Evolutionary conservation across 306 rosid genomes (phyloP).

Genomic region (Phaseolus lunatus): DNA sequence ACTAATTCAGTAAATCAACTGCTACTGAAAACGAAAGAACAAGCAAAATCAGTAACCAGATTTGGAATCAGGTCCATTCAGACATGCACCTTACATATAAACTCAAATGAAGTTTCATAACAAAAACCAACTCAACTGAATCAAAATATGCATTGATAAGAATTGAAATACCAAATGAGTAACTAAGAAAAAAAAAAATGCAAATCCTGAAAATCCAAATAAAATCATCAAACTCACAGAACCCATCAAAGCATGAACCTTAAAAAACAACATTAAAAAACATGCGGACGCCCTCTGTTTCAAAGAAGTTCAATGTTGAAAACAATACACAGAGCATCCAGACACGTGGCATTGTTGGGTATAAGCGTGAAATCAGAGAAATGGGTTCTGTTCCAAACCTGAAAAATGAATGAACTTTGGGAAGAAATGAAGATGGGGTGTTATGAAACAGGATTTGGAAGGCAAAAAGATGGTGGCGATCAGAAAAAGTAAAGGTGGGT

Average conservation of each 20-base stretch:
- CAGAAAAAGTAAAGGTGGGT: not conserved
- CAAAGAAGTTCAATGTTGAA: not conserved
- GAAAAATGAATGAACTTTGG: conserved; percentile 43
- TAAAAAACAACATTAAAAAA: not conserved
- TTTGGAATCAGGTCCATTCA: conserved; percentile 23
- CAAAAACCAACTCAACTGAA: conserved; percentile 13
- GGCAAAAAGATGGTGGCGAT: not conserved
- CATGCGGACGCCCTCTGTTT: conserved; percentile 12
- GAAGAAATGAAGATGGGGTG: conserved; percentile 36
- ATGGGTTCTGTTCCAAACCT: conserved; percentile 37
- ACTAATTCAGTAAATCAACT: conserved; percentile 2
- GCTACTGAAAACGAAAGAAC: conserved; percentile 12
- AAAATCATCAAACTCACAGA: not conserved
- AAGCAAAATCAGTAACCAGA: not conserved
- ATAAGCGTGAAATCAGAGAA: not conserved
- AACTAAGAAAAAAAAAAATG: not conserved
- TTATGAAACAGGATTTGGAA: conserved; percentile 23
- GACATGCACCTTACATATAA: conserved; percentile 1
- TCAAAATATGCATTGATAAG: conserved; percentile 4
- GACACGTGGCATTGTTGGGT: not conserved
- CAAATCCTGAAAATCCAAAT: not conserved
- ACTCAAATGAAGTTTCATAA: not conserved
- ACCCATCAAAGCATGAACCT: not conserved
- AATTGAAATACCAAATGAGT: conserved; percentile 17
- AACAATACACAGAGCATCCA: not conserved